These are phyloP conservation scores for Pseudozyma hubeiensis DNA, from an alignment of 1,284 basidiomycete genomes.

Conservation along the genomic window DNA sequence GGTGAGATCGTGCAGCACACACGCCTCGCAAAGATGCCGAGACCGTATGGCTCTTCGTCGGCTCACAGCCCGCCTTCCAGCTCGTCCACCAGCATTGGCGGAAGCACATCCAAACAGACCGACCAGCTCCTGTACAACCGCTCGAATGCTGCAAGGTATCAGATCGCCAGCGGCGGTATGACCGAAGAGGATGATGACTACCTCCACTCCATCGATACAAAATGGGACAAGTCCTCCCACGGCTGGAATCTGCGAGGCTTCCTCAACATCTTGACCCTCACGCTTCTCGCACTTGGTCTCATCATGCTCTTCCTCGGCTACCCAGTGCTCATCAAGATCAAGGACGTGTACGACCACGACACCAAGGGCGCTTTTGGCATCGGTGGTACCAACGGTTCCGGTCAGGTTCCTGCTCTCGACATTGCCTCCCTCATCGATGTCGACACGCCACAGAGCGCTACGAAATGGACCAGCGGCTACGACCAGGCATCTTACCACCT, in stretches of 20 bases:
- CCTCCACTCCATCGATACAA: constrained; percentile 52
- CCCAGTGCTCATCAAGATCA: constrained; percentile 60
- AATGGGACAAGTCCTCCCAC: constrained; percentile 52
- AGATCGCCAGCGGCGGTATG: constrained; percentile 18
- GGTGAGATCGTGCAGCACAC: neutral
- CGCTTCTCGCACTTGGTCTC: constrained; percentile 52
- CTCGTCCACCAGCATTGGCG: constrained; percentile 35
- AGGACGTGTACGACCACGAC: constrained; percentile 41
- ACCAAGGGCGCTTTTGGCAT: constrained; percentile 72
- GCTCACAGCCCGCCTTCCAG: constrained; percentile 32
- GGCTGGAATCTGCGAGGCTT: constrained; percentile 53
- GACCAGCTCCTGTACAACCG: constrained; percentile 20
- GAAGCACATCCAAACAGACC: constrained; percentile 13
- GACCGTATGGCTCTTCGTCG: constrained; percentile 29
- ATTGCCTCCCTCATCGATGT: constrained; percentile 50
- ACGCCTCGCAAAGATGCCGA: constrained; percentile 7
- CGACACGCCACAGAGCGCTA: constrained; percentile 49
- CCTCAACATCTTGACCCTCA: constrained; percentile 60
- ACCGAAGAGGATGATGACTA: constrained; percentile 62
- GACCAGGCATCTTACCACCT: constrained; percentile 70
- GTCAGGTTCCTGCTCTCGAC: constrained; percentile 57
- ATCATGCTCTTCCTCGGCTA: constrained; percentile 67
- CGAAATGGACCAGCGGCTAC: constrained; percentile 39
- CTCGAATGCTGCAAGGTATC: constrained; percentile 23
- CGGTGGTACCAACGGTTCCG: constrained; percentile 74